Base-by-base conservation (phyloP, 306 rosid species). In the Castanea crenata region DNA sequence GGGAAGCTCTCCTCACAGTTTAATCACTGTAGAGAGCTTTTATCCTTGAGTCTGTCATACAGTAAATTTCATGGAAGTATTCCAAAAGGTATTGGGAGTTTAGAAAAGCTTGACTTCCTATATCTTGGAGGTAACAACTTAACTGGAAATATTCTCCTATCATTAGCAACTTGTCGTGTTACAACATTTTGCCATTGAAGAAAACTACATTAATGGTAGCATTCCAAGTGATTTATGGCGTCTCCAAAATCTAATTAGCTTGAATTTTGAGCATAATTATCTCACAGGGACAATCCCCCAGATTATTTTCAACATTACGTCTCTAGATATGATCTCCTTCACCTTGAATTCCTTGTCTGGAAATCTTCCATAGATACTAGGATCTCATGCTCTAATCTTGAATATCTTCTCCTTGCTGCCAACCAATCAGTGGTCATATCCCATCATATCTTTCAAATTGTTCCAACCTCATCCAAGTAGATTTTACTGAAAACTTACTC, bases 201-300 rank as follows among this genome's bases (percentile, higher is more conserved):
- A 34, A 34, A 34, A 56, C 27, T 5, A n/a, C 25, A n/a, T 56
- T 20, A 9, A 56, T 1, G 62, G 62, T 19, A 56, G 62, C 62
- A 56, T 56, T n/a, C 0, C 62, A 0, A 56, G 10, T n/a, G 62
- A 56, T 56, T 56, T 56, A 20, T 56, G 25, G 62, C 25, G 21
- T n/a, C 62, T 56, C n/a, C 23, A 8, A 0, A 56, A 56, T 1
- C 1, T 56, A 8, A 19, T 1, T 19, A 0, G 3, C 2, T 19
- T 56, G 62, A 0, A 1, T 56, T 6, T 56, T 0, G 25, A 8
- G 1, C 0, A 0, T 4, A 56, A 56, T n/a, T 4, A 56, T 20
- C 7, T 56, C 62, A 56, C 2, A 4, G 62, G 62, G 25, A 0
- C 62, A 0, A 8, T 56, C 19, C 62, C 62, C 1, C 62, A 56